Evolutionary conservation across 225 moss, liverwort and hornwort genomes (phyloP).

Genomic region (Lunularia cruciata): DNA sequence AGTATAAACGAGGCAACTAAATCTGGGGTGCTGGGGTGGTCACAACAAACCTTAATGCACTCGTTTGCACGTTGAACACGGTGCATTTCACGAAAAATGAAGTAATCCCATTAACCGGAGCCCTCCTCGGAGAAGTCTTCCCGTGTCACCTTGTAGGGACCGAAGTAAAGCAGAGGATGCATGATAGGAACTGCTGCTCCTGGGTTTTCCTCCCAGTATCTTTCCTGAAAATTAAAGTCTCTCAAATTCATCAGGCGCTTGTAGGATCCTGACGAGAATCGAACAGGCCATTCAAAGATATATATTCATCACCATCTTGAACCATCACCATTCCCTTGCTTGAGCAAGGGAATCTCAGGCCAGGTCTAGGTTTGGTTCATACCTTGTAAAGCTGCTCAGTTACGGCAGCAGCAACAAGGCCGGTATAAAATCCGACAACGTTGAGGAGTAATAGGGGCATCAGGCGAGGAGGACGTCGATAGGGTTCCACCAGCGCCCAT

Average conservation of each 20-base stretch:
- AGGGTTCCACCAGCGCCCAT: conserved; percentile 84
- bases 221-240: conserved; percentile 66
- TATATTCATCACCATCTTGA: too few relatives aligned
- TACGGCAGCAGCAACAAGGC: conserved; percentile 76
- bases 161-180: conserved; percentile 74
- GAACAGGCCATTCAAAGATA: too few relatives aligned
- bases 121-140: conserved; percentile 81
- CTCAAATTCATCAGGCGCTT: too few relatives aligned
- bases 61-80: neutral
- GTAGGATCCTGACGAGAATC: too few relatives aligned
- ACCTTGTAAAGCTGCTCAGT: conserved; percentile 91
- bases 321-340: neutral
- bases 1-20: too few relatives aligned
- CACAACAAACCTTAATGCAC: neutral
- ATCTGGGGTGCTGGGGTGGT: too few relatives aligned
- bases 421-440: conserved; percentile 67
- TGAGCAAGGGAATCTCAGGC: too few relatives aligned
- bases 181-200: conserved; percentile 78
- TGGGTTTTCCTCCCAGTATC: conserved; percentile 79
- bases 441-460: conserved; percentile 63
- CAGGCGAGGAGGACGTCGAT: conserved; percentile 62
- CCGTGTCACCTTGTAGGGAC: conserved; percentile 75
- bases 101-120: neutral
- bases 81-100: neutral
- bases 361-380: too few relatives aligned